Base-by-base conservation (phyloP, 345 rosid genomes). In the Populus euphratica region DNA sequence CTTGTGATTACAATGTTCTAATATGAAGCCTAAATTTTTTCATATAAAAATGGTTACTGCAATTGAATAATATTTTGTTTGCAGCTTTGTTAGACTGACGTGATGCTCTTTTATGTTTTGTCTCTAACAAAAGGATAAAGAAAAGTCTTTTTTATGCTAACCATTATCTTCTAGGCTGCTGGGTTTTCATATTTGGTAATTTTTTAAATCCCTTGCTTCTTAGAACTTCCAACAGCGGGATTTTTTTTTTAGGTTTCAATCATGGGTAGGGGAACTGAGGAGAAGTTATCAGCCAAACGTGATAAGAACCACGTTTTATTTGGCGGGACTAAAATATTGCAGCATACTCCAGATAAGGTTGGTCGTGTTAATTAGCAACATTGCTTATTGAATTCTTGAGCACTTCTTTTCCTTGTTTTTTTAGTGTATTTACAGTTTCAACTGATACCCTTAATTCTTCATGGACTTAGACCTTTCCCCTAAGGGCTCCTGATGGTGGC, bases 271-370 rank as follows among this genome's bases (percentile, higher is more conserved):
- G 93, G 91, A 65, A 43, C 70, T 66, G 94, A 90, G 71, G 90
- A 89, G 85, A 91, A 84, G 74, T 74, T 96, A 76, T 94, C 97
- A 36, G 87, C 86, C 61, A 96, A 86, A 82, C 88, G 91, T 49
- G 98, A 96, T 85, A 96, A 94, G 81, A 91, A 73, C 70, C 98
- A 96, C 82, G 92, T 96, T 79, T 86, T 96, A 83, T 96, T 91
- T 86, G 99, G 99, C 41, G 98, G 99, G 82, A 96, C 99, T 68
- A 94, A 94, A 88, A 92, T 96, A 78, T 84, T 96, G 85, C 99
- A 96, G 85, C 99, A 94, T 83, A 85, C 98, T 41, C 90, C 97
- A 72, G 98, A 96, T 88, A 96, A 85, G 97, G 99, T 94, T 68
- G 62, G 73, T 83, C 43, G 43, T 71, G 62, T 72, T 70, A 78